Evolutionary conservation across 768 basidiomycete genomes (phyloP).

Genomic region (Gymnopilus junonius): DNA sequence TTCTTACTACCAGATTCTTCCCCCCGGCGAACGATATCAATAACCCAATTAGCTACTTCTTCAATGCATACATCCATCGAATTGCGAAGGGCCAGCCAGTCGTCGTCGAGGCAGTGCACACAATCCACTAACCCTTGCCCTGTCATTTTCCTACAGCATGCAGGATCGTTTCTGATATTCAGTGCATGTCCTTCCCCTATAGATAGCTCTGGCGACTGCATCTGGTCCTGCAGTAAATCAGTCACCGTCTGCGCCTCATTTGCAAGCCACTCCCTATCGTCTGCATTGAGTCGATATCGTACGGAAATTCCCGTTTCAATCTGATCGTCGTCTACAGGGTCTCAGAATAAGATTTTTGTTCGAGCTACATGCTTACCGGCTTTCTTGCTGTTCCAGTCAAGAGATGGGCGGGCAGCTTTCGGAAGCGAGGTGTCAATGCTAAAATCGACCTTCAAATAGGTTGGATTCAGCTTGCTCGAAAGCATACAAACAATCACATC

Average conservation of each 20-base stretch:
- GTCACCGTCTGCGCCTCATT: conserved; percentile 15
- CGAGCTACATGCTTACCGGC: conserved; percentile 54
- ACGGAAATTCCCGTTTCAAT: conserved; percentile 72
- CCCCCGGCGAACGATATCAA: conserved; percentile 38
- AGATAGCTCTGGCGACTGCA: background rate
- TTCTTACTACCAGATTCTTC: conserved; percentile 45
- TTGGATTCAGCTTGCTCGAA: background rate
- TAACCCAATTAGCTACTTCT: conserved; percentile 35
- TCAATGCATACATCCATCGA: conserved; percentile 33
- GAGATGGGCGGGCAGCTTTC: conserved; percentile 52
- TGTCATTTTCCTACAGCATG: conserved; percentile 49
- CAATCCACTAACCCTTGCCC: conserved; percentile 47
- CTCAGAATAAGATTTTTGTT: background rate
- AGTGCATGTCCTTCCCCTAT: conserved; percentile 43
- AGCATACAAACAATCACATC: background rate
- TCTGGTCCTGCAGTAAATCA: conserved; percentile 8
- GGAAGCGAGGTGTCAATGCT: conserved; percentile 68
- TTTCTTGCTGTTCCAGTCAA: conserved; percentile 92
- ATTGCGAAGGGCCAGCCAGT: conserved; percentile 35
- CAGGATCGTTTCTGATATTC: conserved; percentile 42
- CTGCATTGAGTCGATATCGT: conserved; percentile 30
- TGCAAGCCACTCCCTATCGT: conserved; percentile 27
- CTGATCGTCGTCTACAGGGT: conserved; percentile 73
- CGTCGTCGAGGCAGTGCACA: conserved; percentile 46
- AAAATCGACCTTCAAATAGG: conserved; percentile 63